Evolutionary conservation across 2,329 filamentous ascomycete species (phyloP).

Genomic region (Aspergillus chevalieri): DNA sequence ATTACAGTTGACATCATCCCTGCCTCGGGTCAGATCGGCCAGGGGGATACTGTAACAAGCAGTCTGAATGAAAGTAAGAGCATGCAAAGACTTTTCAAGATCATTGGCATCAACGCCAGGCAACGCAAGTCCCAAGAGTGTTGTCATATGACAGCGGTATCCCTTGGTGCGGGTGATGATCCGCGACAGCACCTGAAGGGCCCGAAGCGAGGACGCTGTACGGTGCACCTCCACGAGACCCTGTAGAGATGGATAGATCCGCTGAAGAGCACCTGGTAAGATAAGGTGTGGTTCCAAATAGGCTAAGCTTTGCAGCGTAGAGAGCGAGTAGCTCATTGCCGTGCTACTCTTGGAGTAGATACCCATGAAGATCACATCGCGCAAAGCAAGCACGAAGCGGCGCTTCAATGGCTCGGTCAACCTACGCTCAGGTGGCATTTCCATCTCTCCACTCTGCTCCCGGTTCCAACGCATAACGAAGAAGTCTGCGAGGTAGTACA

Average conservation of each 20-base stretch:
- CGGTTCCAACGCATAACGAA: conserved; percentile 98
- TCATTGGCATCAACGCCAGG: conserved; percentile 98
- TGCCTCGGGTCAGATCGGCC: conserved; percentile 67
- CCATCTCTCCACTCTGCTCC: conserved; percentile 86
- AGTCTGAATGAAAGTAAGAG: conserved; percentile 88
- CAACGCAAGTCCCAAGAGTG: conserved; percentile 81
- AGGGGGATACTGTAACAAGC: conserved; percentile 96
- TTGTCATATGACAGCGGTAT: conserved; percentile 94
- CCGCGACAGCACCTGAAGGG: conserved; percentile 84
- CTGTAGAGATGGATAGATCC: conserved; percentile 95
- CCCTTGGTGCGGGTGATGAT: conserved; percentile 89
- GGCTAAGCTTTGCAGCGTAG: conserved; percentile 79
- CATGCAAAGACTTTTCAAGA: conserved; percentile 90
- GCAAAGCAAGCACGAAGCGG: conserved; percentile 81
- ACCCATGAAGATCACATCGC: conserved; percentile 95
- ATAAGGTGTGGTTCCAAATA: conserved; percentile 89
- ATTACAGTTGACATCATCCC: conserved; percentile 63
- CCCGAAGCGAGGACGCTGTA: conserved; percentile 86
- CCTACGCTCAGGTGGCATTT: conserved; percentile 70
- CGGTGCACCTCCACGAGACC: conserved; percentile 95
- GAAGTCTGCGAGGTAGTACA: conserved; percentile 87
- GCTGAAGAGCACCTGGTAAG: conserved; percentile 83
- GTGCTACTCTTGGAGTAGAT: conserved; percentile 93
- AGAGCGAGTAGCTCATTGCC: conserved; percentile 85
- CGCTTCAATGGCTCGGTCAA: conserved; percentile 76